phyloP scores from a whole-genome alignment of 2,329 filamentous ascomycete genomes.

The Aspergillus thermomutatus region DNA sequence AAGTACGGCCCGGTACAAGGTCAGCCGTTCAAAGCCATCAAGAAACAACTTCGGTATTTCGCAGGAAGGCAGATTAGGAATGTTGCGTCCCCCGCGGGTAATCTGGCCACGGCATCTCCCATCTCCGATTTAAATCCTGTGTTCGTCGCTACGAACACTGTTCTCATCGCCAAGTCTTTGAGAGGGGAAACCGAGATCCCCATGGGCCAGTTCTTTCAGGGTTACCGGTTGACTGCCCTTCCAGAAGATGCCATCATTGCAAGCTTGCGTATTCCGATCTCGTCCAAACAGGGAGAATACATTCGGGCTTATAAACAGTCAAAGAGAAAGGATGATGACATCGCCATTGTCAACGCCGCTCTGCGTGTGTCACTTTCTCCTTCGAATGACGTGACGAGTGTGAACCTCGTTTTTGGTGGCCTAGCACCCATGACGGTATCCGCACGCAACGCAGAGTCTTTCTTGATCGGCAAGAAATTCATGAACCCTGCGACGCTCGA shows the following conservation, averaged over 20 bases:
- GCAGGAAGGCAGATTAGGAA: constrained; percentile 94
- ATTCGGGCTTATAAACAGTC: constrained; percentile 92
- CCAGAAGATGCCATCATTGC: constrained; percentile 79
- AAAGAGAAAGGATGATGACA: constrained; percentile 96
- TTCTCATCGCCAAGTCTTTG: constrained; percentile 74
- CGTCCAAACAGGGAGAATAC: constrained; percentile 71
- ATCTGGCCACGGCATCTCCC: constrained; percentile 88
- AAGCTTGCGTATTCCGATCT: constrained; percentile 78
- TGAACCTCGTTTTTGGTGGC: constrained; percentile 84
- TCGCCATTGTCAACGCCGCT: constrained; percentile 92
- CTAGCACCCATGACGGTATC: constrained; percentile 92
- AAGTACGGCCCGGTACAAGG: constrained; percentile 69
- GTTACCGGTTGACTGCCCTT: constrained; percentile 81
- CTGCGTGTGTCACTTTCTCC: constrained; percentile 70
- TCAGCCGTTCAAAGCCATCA: constrained; percentile 84
- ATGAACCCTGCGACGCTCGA: constrained; percentile 81
- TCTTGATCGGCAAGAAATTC: constrained; percentile 72
- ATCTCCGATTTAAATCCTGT: constrained; percentile 97
- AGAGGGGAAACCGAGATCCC: constrained; percentile 76
- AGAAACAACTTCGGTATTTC: constrained; percentile 93
- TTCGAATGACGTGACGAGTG: constrained; percentile 66
- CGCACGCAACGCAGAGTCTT: constrained; percentile 73
- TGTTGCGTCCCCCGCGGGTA: constrained; percentile 94
- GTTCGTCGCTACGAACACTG: constrained; percentile 80
- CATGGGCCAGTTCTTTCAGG: constrained; percentile 88